A percentile compares a stretch with the other conserved stretches of the same genome.
These are phyloP conservation scores for Lichtheimia corymbifera DNA, from an alignment of 371 early-diverging fungal genomes.

Conservation along the genomic window DNA sequence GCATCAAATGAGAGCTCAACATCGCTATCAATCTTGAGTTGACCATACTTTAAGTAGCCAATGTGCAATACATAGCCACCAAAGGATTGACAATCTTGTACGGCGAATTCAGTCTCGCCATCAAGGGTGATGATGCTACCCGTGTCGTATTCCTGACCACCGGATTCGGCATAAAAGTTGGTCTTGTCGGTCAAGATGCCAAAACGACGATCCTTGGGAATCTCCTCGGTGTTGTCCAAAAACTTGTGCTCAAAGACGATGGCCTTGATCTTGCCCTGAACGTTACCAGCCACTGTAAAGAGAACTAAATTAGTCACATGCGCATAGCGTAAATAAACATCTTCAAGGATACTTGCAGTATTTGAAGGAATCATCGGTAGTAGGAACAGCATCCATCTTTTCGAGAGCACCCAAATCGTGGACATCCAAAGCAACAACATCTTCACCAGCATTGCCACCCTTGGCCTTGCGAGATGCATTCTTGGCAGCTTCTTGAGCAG, in stretches of 20 bases:
- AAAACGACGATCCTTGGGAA: constrained; percentile 60
- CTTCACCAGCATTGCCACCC: constrained; percentile 56
- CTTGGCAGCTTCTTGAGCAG: constrained; percentile 84
- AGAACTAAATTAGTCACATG: not conserved
- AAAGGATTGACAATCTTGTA: constrained; percentile 95
- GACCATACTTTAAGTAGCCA: constrained; percentile 91
- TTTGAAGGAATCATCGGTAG: constrained; percentile 92
- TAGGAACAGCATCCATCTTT: constrained; percentile 66
- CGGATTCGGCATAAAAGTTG: constrained; percentile 99
- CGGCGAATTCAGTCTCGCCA: constrained; percentile 84
- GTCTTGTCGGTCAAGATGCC: constrained; percentile 97
- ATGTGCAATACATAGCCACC: constrained; percentile 97
- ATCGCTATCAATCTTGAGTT: constrained; percentile 65
- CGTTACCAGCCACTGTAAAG: constrained; percentile 55
- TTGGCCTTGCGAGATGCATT: constrained; percentile 75
- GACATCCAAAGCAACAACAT: constrained; percentile 83
- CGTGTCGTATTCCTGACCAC: constrained; percentile 99
- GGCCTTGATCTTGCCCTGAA: constrained; percentile 72
- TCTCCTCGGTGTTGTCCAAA: constrained; percentile 45
- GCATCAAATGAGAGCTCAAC: constrained; percentile 88
- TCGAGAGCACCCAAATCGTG: constrained; percentile 91
- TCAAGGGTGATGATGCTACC: constrained; percentile 87
- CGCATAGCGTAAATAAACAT: not conserved
- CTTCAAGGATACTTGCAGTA: constrained; percentile 49
- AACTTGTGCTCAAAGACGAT: constrained; percentile 68